Percentiles rank a stretch among this genome's conserved stretches.
Conservation (phyloP, 129 eudicot genomes). For the Helianthus tuberosus region DNA sequence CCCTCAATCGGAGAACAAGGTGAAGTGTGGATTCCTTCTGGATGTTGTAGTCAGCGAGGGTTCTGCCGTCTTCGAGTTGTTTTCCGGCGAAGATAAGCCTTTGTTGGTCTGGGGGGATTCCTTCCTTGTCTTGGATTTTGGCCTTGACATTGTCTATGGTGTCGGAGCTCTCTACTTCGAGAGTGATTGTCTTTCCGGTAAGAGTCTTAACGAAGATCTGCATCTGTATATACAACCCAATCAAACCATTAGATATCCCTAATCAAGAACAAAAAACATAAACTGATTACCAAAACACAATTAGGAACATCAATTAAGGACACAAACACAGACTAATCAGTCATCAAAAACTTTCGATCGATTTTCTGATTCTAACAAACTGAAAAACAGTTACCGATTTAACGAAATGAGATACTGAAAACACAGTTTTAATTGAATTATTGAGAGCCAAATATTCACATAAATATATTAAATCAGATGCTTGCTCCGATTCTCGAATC, state of each 20-base stretch:
- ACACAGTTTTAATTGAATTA: too few relatives aligned
- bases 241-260: too few relatives aligned
- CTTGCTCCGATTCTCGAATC: too few relatives aligned
- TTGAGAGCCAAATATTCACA: too few relatives aligned
- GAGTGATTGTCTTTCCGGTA: constrained; percentile 21
- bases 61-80: constrained; percentile 13
- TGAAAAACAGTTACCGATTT: too few relatives aligned
- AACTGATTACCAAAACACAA: not conserved
- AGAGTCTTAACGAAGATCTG: constrained; percentile 34
- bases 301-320: too few relatives aligned
- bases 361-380: too few relatives aligned
- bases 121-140: not conserved
- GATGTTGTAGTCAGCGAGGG: constrained; percentile 12
- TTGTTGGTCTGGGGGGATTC: constrained; percentile 18
- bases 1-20: not conserved
- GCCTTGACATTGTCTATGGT: not conserved
- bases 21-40: constrained; percentile 21
- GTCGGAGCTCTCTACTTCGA: constrained; percentile 4
- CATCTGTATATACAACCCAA: not conserved
- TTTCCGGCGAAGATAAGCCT: constrained; percentile 11
- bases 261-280: too few relatives aligned
- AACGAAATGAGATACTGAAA: too few relatives aligned
- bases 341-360: too few relatives aligned
- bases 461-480: too few relatives aligned
- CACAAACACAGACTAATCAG: too few relatives aligned